Evolutionary conservation across 2,329 filamentous ascomycete species (phyloP).

Genomic region (Zymoseptoria pseudotritici): DNA sequence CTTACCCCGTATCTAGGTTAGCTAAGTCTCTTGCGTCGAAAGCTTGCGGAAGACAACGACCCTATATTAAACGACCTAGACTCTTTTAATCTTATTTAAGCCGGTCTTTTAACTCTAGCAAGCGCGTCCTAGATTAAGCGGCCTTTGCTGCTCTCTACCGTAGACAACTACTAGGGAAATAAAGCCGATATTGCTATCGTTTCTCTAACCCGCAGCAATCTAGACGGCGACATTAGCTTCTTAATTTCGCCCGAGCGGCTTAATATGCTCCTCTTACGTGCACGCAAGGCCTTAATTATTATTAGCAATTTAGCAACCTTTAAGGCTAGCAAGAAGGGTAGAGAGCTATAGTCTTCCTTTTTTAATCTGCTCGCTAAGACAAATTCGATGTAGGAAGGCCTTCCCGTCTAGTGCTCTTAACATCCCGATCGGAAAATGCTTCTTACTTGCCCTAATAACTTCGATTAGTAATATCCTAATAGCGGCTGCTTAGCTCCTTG

Average conservation of each 20-base stretch:
- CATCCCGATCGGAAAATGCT: conserved; percentile 47
- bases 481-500: conserved; percentile 61
- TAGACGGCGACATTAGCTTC: conserved; percentile 53
- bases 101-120: conserved; percentile 18
- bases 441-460: conserved; percentile 48
- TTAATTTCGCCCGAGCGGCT: conserved; percentile 59
- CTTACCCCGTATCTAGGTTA: conserved; percentile 60
- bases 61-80: conserved; percentile 58
- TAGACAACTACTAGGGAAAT: conserved; percentile 65
- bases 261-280: conserved; percentile 61
- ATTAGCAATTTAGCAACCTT: conserved; percentile 52
- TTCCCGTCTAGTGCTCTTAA: conserved; percentile 53
- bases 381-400: conserved; percentile 43
- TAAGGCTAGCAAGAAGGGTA: conserved; percentile 11
- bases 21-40: conserved; percentile 42
- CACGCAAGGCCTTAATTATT: conserved; percentile 63
- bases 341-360: conserved; percentile 13
- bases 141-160: conserved; percentile 33
- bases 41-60: conserved; percentile 46
- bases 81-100: conserved; percentile 41
- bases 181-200: conserved; percentile 65
- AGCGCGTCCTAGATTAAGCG: conserved; percentile 30
- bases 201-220: conserved; percentile 64
- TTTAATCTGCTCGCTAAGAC: conserved; percentile 11
- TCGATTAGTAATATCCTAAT: conserved; percentile 56